A percentile compares a stretch with the other conserved stretches of the same genome.
phyloP scores from a whole-genome alignment of 345 rosid species.

The Eucalyptus cloeziana region DNA sequence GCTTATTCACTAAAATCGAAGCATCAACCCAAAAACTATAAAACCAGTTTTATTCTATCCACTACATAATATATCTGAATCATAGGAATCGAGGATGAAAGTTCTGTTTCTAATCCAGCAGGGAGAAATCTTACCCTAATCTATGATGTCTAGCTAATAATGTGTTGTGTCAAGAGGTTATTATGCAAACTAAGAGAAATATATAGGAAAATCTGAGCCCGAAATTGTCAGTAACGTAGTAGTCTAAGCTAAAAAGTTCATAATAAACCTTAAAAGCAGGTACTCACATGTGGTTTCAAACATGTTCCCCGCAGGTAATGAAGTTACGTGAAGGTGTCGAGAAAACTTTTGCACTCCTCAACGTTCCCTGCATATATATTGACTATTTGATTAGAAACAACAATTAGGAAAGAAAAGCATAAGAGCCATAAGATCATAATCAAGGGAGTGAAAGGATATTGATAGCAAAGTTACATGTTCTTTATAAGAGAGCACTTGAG shows the following conservation, averaged over 20 bases:
- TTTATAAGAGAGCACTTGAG: background rate
- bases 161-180: background rate
- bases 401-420: background rate
- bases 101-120: background rate
- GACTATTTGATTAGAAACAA: background rate
- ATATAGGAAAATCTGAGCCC: background rate
- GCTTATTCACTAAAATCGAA: background rate
- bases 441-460: background rate
- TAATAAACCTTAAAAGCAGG: background rate
- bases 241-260: background rate
- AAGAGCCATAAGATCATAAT: background rate
- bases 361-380: slow-evolving; percentile 32
- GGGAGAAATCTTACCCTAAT: background rate
- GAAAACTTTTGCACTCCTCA: slow-evolving; percentile 8
- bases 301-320: rapidly evolving
- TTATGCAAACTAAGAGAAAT: background rate
- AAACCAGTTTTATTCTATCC: background rate
- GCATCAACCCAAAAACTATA: background rate
- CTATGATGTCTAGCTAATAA: background rate
- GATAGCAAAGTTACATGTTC: background rate
- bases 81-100: background rate
- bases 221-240: background rate
- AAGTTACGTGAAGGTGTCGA: background rate
- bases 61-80: background rate
- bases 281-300: background rate